Percentiles rank a stretch among this genome's conserved stretches.
phyloP scores from a whole-genome alignment of 2,329 filamentous ascomycete genomes.

The Aspergillus japonicus region DNA sequence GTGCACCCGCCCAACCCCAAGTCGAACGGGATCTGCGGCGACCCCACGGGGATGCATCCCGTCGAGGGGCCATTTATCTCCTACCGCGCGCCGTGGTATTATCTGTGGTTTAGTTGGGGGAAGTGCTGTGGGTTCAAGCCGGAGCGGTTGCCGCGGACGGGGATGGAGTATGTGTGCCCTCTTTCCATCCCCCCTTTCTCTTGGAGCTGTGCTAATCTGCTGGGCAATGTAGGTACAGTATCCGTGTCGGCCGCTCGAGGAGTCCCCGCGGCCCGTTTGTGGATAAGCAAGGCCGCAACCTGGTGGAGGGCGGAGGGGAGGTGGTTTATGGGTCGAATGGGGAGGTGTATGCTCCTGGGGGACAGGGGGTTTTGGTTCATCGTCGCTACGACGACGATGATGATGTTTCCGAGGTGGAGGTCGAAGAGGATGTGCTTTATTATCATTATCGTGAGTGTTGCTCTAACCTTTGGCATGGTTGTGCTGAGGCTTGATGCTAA shows the following conservation, averaged over 20 bases:
- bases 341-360: constrained; percentile 64
- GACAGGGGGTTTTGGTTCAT: constrained; percentile 57
- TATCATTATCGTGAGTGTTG: constrained; percentile 35
- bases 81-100: constrained; percentile 31
- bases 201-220: not conserved
- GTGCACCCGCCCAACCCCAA: constrained; percentile 20
- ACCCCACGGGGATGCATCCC: constrained; percentile 31
- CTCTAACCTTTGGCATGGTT: not conserved
- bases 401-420: constrained; percentile 35
- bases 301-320: constrained; percentile 59
- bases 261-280: constrained; percentile 56
- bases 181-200: not conserved
- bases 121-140: constrained; percentile 32
- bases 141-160: constrained; percentile 47
- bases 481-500: not conserved
- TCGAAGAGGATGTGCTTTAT: constrained; percentile 30
- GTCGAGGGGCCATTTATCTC: constrained; percentile 35
- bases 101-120: constrained; percentile 39
- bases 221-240: constrained; percentile 52
- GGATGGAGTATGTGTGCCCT: constrained; percentile 46
- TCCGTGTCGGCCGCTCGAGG: constrained; percentile 61
- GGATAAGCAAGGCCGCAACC: constrained; percentile 54
- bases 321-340: constrained; percentile 60
- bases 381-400: too few species aligned
- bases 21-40: constrained; percentile 28